A percentile compares a stretch with the other conserved stretches of the same genome.
Conservation (phyloP, 2,329 filamentous ascomycete species). For the Colletotrichum sp. region DNA sequence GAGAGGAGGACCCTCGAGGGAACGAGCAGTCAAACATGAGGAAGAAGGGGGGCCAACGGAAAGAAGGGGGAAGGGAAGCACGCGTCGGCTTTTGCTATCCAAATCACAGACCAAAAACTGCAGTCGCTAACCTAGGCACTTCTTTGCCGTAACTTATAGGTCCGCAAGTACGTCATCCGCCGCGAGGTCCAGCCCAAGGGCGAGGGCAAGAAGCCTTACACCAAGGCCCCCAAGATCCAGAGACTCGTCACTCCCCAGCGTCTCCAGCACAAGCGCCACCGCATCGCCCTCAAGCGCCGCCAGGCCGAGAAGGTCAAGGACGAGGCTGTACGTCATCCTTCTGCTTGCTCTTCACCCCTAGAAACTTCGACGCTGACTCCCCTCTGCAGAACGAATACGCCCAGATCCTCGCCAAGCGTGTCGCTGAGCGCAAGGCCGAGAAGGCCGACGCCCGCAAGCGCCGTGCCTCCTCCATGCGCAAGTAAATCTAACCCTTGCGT, state of each 20-base stretch:
- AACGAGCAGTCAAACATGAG: neutral
- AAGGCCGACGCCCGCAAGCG: slow-evolving; percentile 96
- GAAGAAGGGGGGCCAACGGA: neutral
- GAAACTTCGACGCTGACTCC: slow-evolving; percentile 45
- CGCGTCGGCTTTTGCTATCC: slow-evolving; percentile 14
- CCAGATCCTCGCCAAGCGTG: slow-evolving; percentile 94
- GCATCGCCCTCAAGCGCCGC: slow-evolving; percentile 97
- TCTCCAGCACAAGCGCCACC: slow-evolving; percentile 99
- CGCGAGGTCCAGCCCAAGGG: slow-evolving; percentile 97
- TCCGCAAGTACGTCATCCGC: slow-evolving; percentile 99
- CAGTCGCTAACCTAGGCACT: slow-evolving; percentile 35
- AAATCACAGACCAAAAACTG: slow-evolving; percentile 6
- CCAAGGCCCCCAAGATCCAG: slow-evolving; percentile 99
- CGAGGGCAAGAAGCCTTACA: slow-evolving; percentile 97
- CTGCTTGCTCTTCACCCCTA: no score
- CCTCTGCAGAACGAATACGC: slow-evolving; percentile 87
- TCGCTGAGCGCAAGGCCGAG: slow-evolving; percentile 92
- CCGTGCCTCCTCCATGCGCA: slow-evolving; percentile 93
- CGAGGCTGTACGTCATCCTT: slow-evolving; percentile 96
- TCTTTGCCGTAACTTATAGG: slow-evolving; percentile 56
- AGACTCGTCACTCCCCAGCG: slow-evolving; percentile 99
- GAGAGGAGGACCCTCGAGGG: neutral
- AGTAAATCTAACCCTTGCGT: slow-evolving; percentile 59
- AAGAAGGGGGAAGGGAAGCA: neutral
- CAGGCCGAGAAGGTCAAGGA: slow-evolving; percentile 97